These are phyloP conservation scores for Phytopythium sindhum DNA, from an alignment of 352 stramenopile species.

Conservation along the genomic window DNA sequence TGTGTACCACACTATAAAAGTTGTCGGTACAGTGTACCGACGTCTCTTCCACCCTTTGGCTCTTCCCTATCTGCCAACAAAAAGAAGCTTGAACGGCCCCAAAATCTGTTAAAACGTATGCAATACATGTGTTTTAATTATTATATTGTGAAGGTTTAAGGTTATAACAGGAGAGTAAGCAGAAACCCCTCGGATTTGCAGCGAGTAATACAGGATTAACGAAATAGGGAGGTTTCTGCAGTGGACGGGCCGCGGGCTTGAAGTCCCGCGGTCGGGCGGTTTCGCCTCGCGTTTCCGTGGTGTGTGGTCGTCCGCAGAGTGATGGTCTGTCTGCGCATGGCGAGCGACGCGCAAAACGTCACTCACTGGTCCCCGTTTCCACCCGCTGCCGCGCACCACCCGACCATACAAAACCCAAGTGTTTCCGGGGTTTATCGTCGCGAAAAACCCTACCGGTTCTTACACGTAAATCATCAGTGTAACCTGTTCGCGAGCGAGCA, in stretches of 20 bases:
- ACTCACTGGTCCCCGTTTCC: constrained; percentile 1
- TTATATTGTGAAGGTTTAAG: no score
- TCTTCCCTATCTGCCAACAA: neutral
- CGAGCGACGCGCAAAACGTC: constrained; percentile 2
- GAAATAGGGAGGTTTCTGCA: neutral
- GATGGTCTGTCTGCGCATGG: neutral
- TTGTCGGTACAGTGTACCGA: neutral
- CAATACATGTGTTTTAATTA: no score
- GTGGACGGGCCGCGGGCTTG: neutral
- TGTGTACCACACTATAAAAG: neutral
- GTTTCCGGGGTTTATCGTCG: neutral
- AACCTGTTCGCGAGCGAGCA: neutral
- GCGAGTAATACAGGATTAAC: neutral
- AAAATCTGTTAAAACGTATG: neutral
- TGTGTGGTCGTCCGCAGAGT: constrained; percentile 4
- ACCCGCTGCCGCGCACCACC: neutral
- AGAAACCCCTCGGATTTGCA: neutral
- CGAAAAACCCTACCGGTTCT: no score
- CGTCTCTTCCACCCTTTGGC: neutral
- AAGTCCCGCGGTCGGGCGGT: neutral
- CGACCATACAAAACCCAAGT: neutral
- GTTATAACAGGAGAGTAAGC: no score
- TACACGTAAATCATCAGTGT: no score
- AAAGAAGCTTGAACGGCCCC: neutral
- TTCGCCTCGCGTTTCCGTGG: neutral